These are phyloP conservation scores for Scutellaria galericulata DNA, from an alignment of 257 asterid species.

Conservation along the genomic window DNA sequence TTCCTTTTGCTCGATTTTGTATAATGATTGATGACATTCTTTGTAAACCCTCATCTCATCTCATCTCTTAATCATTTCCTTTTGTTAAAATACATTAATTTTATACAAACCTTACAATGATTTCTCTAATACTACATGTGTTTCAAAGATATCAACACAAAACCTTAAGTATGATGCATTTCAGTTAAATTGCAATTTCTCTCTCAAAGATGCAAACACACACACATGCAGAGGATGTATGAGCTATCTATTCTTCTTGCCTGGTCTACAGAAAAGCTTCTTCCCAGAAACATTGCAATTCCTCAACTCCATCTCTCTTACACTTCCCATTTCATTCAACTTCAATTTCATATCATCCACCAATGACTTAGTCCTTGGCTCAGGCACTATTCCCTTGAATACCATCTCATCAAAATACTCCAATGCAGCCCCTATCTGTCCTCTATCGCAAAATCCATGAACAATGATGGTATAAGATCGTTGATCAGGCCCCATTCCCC, in stretches of 20 bases:
- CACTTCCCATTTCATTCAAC: conserved; percentile 38
- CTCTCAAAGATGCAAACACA: background rate
- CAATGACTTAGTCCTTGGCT: conserved; percentile 61
- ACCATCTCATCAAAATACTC: conserved; percentile 62
- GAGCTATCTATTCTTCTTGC: conserved; percentile 28
- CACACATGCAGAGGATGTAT: background rate
- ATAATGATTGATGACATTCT: background rate
- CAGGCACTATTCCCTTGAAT: conserved; percentile 63
- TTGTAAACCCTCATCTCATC: background rate
- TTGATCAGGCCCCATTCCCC: conserved; percentile 72
- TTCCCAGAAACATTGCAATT: background rate
- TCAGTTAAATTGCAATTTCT: background rate
- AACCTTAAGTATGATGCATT: too few species aligned
- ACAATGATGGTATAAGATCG: conserved; percentile 72
- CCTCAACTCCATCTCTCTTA: background rate
- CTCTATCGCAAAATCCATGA: conserved; percentile 62
- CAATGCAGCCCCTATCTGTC: conserved; percentile 52
- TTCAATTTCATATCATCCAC: conserved; percentile 56
- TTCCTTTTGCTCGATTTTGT: conserved; percentile 23
- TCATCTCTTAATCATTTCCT: background rate
- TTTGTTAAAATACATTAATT: background rate
- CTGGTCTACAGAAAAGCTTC: conserved; percentile 3
- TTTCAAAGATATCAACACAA: too few species aligned
- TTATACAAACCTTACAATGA: too few species aligned
- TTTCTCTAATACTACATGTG: too few species aligned